Evolutionary conservation across 345 rosid species (phyloP), one percentile per base, ranked within the genome.

Genomic region (Acer negundo): DNA sequence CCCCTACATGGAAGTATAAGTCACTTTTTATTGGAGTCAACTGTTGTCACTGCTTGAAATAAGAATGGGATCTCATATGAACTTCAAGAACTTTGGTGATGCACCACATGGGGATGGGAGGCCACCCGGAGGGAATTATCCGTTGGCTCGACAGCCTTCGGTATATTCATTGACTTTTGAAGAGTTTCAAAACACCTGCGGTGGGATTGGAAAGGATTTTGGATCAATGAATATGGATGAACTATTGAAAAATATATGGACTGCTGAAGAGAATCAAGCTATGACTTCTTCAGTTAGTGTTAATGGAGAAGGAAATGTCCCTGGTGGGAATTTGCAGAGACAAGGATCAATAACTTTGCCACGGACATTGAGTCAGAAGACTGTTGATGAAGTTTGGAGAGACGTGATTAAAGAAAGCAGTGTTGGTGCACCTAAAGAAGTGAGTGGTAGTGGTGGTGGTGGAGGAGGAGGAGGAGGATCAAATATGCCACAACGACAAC

Each of bases 161-260:
- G 77, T 96, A 58, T 96, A 91, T 70, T 87, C 97, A 9, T 81
- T 92, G 68, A 96, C 99, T 10, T 89, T 96, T 62, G 98, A 92
- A 70, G 99, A 92, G 88, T 82, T 96, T 44, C 99, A 94, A 73
- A 92, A 69, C 87, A 88, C 94, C 6, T 79, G 88, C 76, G 88
- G 92, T 62, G 98, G 94, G 28, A 72, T 87, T 4, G 93, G 94
- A 5, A 96, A 90, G 87, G 98, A 96, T 78, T 89, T 94, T 22
- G 99, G 99, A 44, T 96, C 98, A 10, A 91, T 96, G 95, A 96
- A 96, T 84, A 96, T 96, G 97, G 99, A 96, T 62, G 99, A 96
- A 82, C 85, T 96, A 67, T 67, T 96, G 77, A 96, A 91, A 78
- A 96, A 82, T 78, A 87, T 96, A 74, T 96, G 97, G 94, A 90